Evolutionary conservation across 371 early-diverging fungal species (phyloP).

Genomic region (Coemansia sp.): DNA sequence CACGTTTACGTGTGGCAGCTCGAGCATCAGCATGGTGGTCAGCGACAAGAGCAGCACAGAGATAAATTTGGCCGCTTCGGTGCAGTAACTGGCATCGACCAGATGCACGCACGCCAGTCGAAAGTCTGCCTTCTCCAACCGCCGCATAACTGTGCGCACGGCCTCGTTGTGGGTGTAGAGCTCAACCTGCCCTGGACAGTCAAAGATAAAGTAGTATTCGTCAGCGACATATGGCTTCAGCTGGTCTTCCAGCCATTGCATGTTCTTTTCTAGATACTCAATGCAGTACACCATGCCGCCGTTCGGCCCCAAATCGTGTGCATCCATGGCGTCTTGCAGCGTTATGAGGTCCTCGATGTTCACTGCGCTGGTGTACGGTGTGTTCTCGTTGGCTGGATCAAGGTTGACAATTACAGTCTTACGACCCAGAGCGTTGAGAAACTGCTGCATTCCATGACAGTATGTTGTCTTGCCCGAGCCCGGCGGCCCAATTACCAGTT

Average conservation of each 20-base stretch:
- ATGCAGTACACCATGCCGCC: constrained; percentile 98
- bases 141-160: constrained; percentile 76
- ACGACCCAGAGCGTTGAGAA: constrained; percentile 76
- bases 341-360: constrained; percentile 94
- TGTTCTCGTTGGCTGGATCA: constrained; percentile 95
- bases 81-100: constrained; percentile 91
- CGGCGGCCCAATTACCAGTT: constrained; percentile 95
- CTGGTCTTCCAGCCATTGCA: constrained; percentile 90
- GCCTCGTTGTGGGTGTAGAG: constrained; percentile 93
- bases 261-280: constrained; percentile 89
- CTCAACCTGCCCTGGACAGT: constrained; percentile 99
- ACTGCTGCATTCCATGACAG: constrained; percentile 91
- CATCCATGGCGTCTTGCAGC: constrained; percentile 94
- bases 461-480: constrained; percentile 99
- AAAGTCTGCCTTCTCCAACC: constrained; percentile 66
- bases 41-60: constrained; percentile 83
- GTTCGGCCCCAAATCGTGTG: constrained; percentile 96
- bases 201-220: constrained; percentile 92
- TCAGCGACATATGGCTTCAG: constrained; percentile 68
- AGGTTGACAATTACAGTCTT: constrained; percentile 92
- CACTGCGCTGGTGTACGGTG: constrained; percentile 85
- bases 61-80: constrained; percentile 91
- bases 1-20: constrained; percentile 95
- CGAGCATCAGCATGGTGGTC: constrained; percentile 90
- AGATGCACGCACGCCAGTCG: constrained; percentile 89